Evolutionary conservation across 139 green algal genomes (phyloP).

Genomic region (Volvox africanus): DNA sequence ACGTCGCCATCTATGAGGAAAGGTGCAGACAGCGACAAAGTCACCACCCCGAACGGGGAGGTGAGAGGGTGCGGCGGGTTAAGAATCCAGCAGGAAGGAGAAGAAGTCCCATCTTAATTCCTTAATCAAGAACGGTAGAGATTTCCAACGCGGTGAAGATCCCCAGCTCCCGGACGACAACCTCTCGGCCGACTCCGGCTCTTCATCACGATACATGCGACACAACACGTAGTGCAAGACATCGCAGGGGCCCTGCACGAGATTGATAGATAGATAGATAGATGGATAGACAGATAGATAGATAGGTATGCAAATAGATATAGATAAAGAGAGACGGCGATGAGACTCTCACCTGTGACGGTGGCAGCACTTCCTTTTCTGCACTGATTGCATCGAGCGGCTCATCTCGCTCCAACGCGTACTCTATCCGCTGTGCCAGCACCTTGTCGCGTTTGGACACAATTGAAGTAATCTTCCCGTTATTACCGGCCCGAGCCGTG

Average conservation of each 20-base stretch:
- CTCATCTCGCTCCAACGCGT: constrained; percentile 75
- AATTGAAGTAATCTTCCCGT: constrained; percentile 79
- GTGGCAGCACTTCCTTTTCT: constrained; percentile 66
- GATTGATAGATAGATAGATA: background rate
- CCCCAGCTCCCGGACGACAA: too few relatives aligned
- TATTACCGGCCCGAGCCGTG: constrained; percentile 86
- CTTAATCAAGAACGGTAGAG: too few relatives aligned
- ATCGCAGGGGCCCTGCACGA: too few relatives aligned
- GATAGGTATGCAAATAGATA: background rate
- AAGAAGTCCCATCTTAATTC: too few relatives aligned
- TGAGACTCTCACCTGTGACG: constrained; percentile 57
- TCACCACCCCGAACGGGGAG: too few relatives aligned
- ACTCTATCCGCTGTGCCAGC: constrained; percentile 84
- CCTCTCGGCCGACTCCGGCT: too few relatives aligned
- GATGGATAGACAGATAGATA: background rate
- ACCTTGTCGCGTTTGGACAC: constrained; percentile 78
- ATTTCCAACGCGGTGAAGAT: too few relatives aligned
- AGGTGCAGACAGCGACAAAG: background rate
- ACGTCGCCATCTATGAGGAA: background rate
- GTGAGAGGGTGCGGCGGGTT: too few relatives aligned
- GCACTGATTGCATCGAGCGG: constrained; percentile 81
- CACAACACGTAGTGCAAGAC: too few relatives aligned
- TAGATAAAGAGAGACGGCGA: background rate
- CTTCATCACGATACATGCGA: too few relatives aligned
- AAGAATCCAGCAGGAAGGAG: too few relatives aligned